phyloP scores from a whole-genome alignment of 345 rosid species.

The Physaria fendleri region DNA sequence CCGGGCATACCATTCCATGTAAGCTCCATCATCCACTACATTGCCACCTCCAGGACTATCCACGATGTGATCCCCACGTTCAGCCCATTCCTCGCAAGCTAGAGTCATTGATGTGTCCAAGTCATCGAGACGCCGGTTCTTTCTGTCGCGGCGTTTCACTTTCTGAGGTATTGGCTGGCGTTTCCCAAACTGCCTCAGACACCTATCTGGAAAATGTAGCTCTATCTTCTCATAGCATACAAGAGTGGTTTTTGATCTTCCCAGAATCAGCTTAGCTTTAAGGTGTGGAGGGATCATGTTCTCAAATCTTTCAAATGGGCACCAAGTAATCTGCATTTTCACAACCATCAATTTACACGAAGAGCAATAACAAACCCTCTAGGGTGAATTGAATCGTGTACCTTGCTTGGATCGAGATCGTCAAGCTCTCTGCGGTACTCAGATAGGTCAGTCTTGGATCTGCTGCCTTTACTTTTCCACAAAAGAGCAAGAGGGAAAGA shows the following conservation, averaged over 20 bases:
- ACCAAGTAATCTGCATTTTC: conserved; percentile 38
- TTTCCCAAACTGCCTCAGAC: conserved; percentile 68
- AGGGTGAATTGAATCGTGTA: conserved; percentile 17
- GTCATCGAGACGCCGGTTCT: conserved; percentile 70
- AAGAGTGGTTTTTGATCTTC: conserved; percentile 78
- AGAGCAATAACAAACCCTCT: neutral
- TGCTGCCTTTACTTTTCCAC: conserved; percentile 74
- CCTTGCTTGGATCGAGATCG: conserved; percentile 51
- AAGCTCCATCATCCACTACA: conserved; percentile 45
- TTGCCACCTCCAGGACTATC: conserved; percentile 35
- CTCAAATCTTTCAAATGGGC: conserved; percentile 51
- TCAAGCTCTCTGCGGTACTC: conserved; percentile 64
- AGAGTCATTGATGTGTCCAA: conserved; percentile 62
- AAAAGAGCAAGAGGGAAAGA: conserved; percentile 53
- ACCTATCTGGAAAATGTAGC: conserved; percentile 73
- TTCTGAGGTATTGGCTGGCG: conserved; percentile 56
- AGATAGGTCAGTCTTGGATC: conserved; percentile 50
- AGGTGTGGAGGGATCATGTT: conserved; percentile 47
- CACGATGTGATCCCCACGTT: conserved; percentile 44
- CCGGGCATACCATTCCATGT: conserved; percentile 59
- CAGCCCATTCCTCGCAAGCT: conserved; percentile 64
- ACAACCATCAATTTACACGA: conserved; percentile 2
- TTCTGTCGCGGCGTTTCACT: conserved; percentile 57
- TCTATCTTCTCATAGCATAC: conserved; percentile 79
- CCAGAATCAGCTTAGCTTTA: conserved; percentile 38